Evolutionary conservation across 805 yeast genomes (phyloP), one percentile per base, ranked within the genome.

Genomic region (Spathaspora hagerdaliae): DNA sequence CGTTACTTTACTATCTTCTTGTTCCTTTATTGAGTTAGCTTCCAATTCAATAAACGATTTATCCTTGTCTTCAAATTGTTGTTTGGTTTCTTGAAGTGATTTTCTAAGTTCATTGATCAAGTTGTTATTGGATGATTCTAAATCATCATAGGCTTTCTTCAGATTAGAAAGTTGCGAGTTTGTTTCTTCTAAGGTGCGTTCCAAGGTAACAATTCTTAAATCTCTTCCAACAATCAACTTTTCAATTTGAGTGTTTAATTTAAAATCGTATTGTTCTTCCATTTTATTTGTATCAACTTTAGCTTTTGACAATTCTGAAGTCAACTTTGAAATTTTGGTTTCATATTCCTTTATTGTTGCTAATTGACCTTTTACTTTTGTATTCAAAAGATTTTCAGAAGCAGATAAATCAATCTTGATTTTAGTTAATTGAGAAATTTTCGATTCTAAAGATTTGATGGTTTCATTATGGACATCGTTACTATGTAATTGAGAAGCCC

Each of bases 161-260:
- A 11, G 38, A 12, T 41, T 15, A n/a, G 26, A 36, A 15, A 40
- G 34, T 36, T 34, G 32, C 9, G 31, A 8, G n/a, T 35, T 29
- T 7, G 12, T 31, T 36, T 45, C 39, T n/a, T 27, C 24, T 27
- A 45, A 41, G 8, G 19, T 34, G 7, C 29, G n/a, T 29, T 41
- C 35, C 15, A 41, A 33, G 7, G 39, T 12, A 31, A 51, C 43
- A 34, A 60, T 51, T 39, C 52, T 54, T 24, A 44, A 46, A 47
- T 63, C 67, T 43, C 58, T 59, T 15, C 50, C 53, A 7, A 57
- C 58, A 6, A 54, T 48, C 35, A 57, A 37, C 29, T 44, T 49
- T 35, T 64, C 65, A 39, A 63, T 46, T 35, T 59, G 58, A 31
- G 47, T 34, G 44, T 59, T 62, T 47, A 63, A 53, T 39, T 60